phyloP scores from a whole-genome alignment of 2,329 filamentous ascomycete genomes.

The Aspergillus caelatus region DNA sequence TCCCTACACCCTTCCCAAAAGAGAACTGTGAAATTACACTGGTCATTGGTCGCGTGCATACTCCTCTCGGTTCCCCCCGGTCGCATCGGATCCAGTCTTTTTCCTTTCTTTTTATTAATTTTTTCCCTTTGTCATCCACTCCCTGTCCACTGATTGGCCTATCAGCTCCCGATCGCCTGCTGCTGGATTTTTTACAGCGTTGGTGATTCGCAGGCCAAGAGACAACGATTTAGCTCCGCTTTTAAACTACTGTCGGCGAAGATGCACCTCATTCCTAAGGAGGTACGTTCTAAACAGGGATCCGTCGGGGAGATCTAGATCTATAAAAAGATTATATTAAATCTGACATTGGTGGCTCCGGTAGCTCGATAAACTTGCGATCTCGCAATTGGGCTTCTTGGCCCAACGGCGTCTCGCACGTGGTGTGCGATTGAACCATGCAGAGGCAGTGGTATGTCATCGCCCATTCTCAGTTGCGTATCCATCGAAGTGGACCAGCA shows the following conservation, averaged over 20 bases:
- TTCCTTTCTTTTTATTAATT: slow-evolving; percentile 12
- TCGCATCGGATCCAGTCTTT: not conserved
- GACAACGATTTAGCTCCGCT: not conserved
- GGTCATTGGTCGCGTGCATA: not conserved
- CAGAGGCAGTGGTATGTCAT: slow-evolving; percentile 73
- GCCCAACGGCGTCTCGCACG: slow-evolving; percentile 86
- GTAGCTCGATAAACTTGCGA: slow-evolving; percentile 93
- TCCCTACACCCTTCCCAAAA: not conserved
- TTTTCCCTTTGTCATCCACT: not conserved
- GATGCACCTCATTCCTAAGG: slow-evolving; percentile 53
- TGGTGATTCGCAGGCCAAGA: slow-evolving; percentile 21
- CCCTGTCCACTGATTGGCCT: slow-evolving; percentile 15
- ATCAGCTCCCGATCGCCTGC: slow-evolving; percentile 5
- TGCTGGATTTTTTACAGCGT: slow-evolving; percentile 7
- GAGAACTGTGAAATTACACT: not conserved
- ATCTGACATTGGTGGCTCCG: not conserved
- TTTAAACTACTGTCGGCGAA: slow-evolving; percentile 12
- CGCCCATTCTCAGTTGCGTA: not conserved
- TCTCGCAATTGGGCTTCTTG: slow-evolving; percentile 83
- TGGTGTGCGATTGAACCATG: slow-evolving; percentile 85
- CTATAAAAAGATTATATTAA: not conserved
- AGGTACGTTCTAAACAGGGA: slow-evolving; percentile 35
- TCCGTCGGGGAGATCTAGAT: not conserved
- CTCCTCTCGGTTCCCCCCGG: too few species aligned
- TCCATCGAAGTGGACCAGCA: not conserved